Conservation (phyloP, 2,329 filamentous ascomycete species). For the Truncatella angustata region DNA sequence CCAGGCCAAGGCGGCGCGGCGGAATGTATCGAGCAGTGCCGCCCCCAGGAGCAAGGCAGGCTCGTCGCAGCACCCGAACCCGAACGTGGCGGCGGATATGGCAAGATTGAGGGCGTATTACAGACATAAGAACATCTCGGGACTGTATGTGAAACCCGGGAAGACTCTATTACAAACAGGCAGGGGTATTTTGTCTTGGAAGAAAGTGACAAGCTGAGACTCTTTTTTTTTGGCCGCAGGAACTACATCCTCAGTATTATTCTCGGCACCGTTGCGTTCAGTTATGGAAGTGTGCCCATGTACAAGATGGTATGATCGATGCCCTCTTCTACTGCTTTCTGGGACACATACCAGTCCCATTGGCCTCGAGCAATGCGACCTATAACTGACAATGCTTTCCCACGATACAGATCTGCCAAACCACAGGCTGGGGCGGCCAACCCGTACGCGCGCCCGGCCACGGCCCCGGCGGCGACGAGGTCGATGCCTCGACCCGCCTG, state of each 20-base stretch:
- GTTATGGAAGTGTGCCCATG: conserved; percentile 80
- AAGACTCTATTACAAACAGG: too few relatives aligned
- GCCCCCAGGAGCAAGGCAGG: conserved; percentile 23
- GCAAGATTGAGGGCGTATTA: conserved; percentile 64
- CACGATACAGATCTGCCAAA: conserved; percentile 67
- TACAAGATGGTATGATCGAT: conserved; percentile 73
- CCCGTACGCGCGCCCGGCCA: conserved; percentile 79
- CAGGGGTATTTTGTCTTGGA: background rate
- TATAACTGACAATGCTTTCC: background rate
- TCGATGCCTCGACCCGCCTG: conserved; percentile 72
- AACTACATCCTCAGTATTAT: conserved; percentile 77
- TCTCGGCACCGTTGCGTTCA: conserved; percentile 74
- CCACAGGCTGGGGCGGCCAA: conserved; percentile 89
- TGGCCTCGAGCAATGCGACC: conserved; percentile 11
- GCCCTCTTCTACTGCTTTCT: background rate
- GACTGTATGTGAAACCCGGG: conserved; percentile 59
- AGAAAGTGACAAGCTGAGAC: conserved; percentile 17
- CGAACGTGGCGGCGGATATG: conserved; percentile 51
- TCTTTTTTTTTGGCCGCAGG: conserved; percentile 35
- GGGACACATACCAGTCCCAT: background rate
- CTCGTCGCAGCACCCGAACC: conserved; percentile 25
- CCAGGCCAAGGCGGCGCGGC: conserved; percentile 15
- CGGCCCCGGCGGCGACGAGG: conserved; percentile 37
- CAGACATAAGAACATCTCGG: conserved; percentile 65
- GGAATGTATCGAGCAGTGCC: conserved; percentile 23